Evolutionary conservation across 2,329 filamentous ascomycete species (phyloP), one percentile per base, ranked within the genome.

Genomic region (Diaporthe sp.): DNA sequence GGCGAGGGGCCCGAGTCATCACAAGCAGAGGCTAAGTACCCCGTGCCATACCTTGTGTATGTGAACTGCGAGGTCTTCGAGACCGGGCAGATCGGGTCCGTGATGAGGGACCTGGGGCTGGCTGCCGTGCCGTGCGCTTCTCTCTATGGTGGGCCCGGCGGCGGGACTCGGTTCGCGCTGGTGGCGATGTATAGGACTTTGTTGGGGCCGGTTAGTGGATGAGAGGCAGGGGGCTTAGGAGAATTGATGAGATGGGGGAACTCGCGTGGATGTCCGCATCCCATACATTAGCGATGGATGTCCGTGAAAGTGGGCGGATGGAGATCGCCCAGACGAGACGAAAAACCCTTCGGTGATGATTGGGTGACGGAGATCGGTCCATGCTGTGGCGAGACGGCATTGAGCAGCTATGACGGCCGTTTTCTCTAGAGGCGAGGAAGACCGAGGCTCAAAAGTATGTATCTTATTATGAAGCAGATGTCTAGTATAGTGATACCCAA

Each of bases 41-140:
- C 76, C 30, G 71, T 50, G 59, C 77, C 80, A 2, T 81, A 81
- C 61, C 75, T 82, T 6, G 76, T 77, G 27, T 82, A 82, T 44
- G 79, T 77, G 0, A 77, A 77, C 37, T 53, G 59, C 17, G 42
- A 47, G 5, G 30, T 72, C 19, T 72, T 72, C 47, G 25, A 27
- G 27, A 17, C 25, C 4, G 72, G 56, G 7, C 59, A 74, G 69
- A 50, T 75, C 15, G 44, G 44, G 17, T 22, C 32, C 50, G 63
- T 58, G 39, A 35, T 75, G 42, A 30, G 56, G 37, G 25, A 58
- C 4, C 50, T 25, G 27, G 74, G 69, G 2, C 17, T 74, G 39
- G 47, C 70, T 30, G 66, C 50, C 19, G 51, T 76, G 15, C 73
- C 75, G 17, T 76, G 75, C 39, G 70, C 70, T 35, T 75, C 75